Conservation (phyloP, 2,329 filamentous ascomycete genomes). For the Cercospora zeina region DNA sequence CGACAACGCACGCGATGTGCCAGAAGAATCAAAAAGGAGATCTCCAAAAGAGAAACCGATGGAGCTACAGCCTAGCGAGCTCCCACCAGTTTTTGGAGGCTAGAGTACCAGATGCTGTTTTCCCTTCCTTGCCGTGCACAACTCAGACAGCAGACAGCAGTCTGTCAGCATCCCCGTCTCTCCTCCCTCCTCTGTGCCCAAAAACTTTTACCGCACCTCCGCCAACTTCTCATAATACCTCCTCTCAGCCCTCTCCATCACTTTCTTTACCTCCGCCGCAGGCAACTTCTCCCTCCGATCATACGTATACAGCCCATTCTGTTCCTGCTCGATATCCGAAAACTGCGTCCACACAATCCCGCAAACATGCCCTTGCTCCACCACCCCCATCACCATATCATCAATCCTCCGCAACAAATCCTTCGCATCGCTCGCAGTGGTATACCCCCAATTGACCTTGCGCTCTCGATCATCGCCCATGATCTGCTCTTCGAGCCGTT, state of each 20-base stretch:
- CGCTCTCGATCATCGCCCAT: conserved; percentile 43
- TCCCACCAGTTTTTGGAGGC: not conserved
- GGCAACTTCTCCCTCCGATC: conserved; percentile 63
- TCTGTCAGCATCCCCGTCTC: too few relatives aligned
- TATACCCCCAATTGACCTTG: conserved; percentile 65
- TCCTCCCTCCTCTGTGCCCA: not conserved
- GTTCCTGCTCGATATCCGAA: conserved; percentile 64
- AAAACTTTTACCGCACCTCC: not conserved
- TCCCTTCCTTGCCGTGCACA: too few relatives aligned
- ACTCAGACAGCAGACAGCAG: not conserved
- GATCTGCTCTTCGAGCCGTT: conserved; percentile 59
- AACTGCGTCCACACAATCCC: conserved; percentile 68
- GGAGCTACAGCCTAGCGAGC: not conserved
- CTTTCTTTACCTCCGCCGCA: conserved; percentile 56
- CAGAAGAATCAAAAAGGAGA: not conserved
- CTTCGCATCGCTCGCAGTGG: conserved; percentile 60
- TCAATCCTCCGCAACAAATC: conserved; percentile 62
- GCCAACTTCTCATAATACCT: conserved; percentile 45
- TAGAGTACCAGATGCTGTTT: not conserved
- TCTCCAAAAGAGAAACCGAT: not conserved
- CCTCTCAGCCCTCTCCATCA: conserved; percentile 57
- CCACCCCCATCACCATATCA: conserved; percentile 59
- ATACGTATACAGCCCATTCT: conserved; percentile 66
- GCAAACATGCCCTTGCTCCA: conserved; percentile 58
- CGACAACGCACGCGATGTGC: not conserved